Evolutionary conservation across 257 asterid species (phyloP), one percentile per base, ranked within the genome.

Genomic region (Ligustrum vulgare): DNA sequence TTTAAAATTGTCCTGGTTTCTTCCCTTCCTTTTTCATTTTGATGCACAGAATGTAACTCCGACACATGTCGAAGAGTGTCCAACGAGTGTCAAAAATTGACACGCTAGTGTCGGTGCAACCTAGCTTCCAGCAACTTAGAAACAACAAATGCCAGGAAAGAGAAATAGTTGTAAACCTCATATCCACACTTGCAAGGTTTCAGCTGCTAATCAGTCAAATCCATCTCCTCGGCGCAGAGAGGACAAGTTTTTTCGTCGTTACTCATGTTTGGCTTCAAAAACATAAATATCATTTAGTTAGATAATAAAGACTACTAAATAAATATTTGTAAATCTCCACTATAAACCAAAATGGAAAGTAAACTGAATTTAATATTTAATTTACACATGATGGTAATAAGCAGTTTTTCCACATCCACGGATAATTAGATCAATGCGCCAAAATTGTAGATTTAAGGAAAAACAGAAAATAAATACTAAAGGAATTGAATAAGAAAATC

Each of bases 201-300:
- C 91, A 94, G 84, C 86, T 94, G 98, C 87, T 90, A 97, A 84
- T 94, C 98, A 71, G 98, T 94, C 84, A 90, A 81, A 86, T 94
- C 98, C 98, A 94, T 94, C 88, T 91, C 98, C 91, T 94, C 98
- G 0, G 98, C 93, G 72, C 97, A 94, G 78, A 94, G 97, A 86
- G 98, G 98, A 81, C 98, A 94, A 73, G 89, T 86, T 84, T 82
- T 94, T 69, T 94, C 98, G 85, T 91, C 88, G 69, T 91, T 95
- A 18, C 92, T 89, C 98, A 92, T 92, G 85, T 80, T 88, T 73
- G 60, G 84, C 98, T 91, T 47, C 75, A 80, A 73, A 60, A 63
- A 66, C 70, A 67, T 63, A 72, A 25, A 76, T 11, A 54, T 2
- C 51, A 69, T 25, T 37, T 60, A 81, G 43, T 47, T 32, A 69